Conservation (phyloP, 176 grass and related monocot genomes). For the barley (Hordeum vulgare) region DNA sequence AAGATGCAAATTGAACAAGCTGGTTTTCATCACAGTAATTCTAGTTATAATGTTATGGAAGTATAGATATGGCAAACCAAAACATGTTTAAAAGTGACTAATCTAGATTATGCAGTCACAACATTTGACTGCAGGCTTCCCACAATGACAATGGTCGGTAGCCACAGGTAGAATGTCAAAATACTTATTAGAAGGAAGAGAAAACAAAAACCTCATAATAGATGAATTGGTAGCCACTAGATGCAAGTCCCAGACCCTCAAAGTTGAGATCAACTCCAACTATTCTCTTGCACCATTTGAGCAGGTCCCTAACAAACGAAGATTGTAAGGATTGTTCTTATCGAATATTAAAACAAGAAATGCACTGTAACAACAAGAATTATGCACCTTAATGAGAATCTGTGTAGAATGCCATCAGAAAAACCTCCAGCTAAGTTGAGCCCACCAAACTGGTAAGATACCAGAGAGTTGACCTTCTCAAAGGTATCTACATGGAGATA, state of each 20-base stretch:
- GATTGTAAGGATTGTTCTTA: conserved; percentile 15
- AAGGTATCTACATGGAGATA: conserved; percentile 58
- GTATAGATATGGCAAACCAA: background rate
- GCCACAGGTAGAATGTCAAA: background rate
- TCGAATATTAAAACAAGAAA: conserved; percentile 14
- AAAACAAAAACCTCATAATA: conserved; percentile 60
- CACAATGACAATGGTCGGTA: background rate
- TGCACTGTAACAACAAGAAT: background rate
- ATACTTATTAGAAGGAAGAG: background rate
- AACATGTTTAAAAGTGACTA: background rate
- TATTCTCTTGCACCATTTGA: conserved; percentile 98
- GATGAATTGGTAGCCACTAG: conserved; percentile 49
- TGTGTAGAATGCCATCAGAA: conserved; percentile 46
- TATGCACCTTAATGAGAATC: conserved; percentile 82
- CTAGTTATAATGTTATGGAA: background rate
- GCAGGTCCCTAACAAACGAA: conserved; percentile 57
- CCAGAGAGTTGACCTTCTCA: conserved; percentile 54
- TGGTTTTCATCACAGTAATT: background rate
- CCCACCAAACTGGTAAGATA: conserved; percentile 52
- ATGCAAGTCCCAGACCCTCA: conserved; percentile 41
- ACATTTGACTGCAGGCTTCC: background rate
- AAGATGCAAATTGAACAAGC: background rate
- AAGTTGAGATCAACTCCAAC: conserved; percentile 35
- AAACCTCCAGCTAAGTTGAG: conserved; percentile 35
- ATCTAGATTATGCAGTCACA: background rate